Percentiles rank a stretch among this genome's conserved stretches.
Conservation (phyloP, 2,329 filamentous ascomycete species). For the Pseudophaeomoniella oleicola region DNA sequence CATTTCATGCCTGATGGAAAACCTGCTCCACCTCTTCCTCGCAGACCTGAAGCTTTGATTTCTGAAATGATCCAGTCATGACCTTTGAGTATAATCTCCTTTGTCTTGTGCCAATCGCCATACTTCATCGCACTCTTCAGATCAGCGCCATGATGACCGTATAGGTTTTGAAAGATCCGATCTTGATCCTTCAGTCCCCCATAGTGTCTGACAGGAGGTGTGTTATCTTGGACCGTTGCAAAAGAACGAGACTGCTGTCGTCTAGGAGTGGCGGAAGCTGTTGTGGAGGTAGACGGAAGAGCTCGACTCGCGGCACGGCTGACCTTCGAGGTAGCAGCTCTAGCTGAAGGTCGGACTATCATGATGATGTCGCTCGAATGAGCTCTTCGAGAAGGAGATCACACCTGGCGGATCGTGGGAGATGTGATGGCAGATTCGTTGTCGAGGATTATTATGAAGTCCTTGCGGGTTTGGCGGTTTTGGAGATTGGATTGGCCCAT, state of each 20-base stretch:
- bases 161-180: conserved; percentile 97
- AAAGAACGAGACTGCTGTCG: conserved; percentile 53
- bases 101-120: conserved; percentile 98
- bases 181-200: conserved; percentile 91
- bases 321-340: conserved; percentile 15
- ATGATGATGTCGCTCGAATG: conserved; percentile 4
- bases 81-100: conserved; percentile 93
- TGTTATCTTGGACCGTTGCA: conserved; percentile 64
- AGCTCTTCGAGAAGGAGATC: not conserved
- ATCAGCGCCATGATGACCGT: conserved; percentile 81
- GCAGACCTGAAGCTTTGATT: conserved; percentile 88
- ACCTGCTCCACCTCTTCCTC: conserved; percentile 91
- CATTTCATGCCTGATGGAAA: conserved; percentile 99
- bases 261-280: conserved; percentile 16
- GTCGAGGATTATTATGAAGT: not conserved
- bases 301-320: conserved; percentile 22
- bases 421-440: not conserved
- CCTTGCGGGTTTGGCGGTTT: no score
- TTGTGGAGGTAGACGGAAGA: conserved; percentile 10
- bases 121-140: conserved; percentile 92
- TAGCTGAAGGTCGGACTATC: conserved; percentile 15
- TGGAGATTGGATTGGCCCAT: not conserved
- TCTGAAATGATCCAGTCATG: conserved; percentile 98
- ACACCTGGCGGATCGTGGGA: not conserved
- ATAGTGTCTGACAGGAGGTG: conserved; percentile 54